Evolutionary conservation across 2,329 filamentous ascomycete genomes (phyloP), one percentile per base, ranked within the genome.

Genomic region (Botrytis aclada): DNA sequence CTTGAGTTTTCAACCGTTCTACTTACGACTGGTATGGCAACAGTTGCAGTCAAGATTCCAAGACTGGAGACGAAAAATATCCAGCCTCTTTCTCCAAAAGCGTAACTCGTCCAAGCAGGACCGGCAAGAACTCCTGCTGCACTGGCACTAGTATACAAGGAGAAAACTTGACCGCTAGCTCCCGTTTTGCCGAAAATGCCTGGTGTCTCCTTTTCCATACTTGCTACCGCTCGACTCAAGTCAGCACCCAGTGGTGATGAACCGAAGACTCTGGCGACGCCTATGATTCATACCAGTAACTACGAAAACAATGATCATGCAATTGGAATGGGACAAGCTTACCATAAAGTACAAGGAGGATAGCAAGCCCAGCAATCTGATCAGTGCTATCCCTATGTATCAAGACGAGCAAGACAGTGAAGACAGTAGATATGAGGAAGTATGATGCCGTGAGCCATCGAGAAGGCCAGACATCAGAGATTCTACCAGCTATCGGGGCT

Each of bases 311-410:
- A 60, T 29, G 34, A 58, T 25, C 7, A 29, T 29, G n/a, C 16
- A 22, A 63, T 29, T 58, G 10, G 25, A 51, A 29, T 9, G 25
- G 34, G n/a, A 56, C 0, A 22, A 22, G 18, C 22, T 61, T 63
- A 75, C 92, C 92, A 1, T 89, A 79, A 0, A 92, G 76, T 0
- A 85, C 85, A 1, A 95, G 83, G 3, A 94, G 82, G 0, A 85
- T 88, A 72, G 88, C 90, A 0, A 94, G 83, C 0, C 93, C 81
- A 1, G 91, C 86, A 78, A 92, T 92, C 71, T 93, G 86, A 7
- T 81, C 80, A 22, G 88, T 82, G 0, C 83, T 85, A 77, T 91
- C 85, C 47, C 87, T 81, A 0, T 84, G 83, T 7, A 93, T 88
- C 73, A 93, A 86, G 2, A 91, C 87, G 16, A 94, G 82, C 58